Evolutionary conservation across 352 stramenopile species (phyloP).

Genomic region (Globisporangium iwayamae): DNA sequence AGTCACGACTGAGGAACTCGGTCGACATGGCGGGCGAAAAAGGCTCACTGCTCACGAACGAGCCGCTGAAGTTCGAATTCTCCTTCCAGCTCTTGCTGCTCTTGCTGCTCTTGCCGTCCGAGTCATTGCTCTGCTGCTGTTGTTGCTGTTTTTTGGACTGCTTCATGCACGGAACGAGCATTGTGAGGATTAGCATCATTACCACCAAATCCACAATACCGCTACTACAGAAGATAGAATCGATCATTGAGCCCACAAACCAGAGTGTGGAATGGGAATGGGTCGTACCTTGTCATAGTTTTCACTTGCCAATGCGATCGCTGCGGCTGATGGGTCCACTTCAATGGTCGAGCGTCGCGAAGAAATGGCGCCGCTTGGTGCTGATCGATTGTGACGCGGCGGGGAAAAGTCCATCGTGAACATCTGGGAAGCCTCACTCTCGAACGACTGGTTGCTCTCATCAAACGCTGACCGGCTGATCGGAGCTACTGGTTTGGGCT

Average conservation of each 20-base stretch:
- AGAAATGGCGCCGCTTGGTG: conserved; percentile 2
- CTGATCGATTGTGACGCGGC: conserved; percentile 18
- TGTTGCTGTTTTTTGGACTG: background rate
- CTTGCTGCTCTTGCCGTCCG: background rate
- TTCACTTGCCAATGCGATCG: conserved; percentile 1
- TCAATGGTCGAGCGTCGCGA: conserved; percentile 18
- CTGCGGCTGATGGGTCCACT: conserved; percentile 3
- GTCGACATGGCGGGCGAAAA: conserved; percentile 37
- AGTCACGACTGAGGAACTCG: conserved; percentile 57
- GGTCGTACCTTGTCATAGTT: conserved; percentile 19
- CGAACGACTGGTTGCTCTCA: conserved; percentile 18
- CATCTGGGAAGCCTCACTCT: conserved; percentile 9
- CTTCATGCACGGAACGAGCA: conserved; percentile 4
- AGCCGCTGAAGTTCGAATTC: conserved; percentile 19
- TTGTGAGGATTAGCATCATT: background rate
- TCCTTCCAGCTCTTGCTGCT: conserved; percentile 8
- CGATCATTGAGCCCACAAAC: background rate
- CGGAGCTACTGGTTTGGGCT: conserved; percentile 16
- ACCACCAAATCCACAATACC: conserved; percentile 5
- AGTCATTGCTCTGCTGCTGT: conserved; percentile 12
- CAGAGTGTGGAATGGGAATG: background rate
- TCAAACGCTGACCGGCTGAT: background rate
- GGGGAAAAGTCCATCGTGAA: conserved; percentile 19
- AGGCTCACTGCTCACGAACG: conserved; percentile 23
- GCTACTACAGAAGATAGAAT: background rate